Evolutionary conservation across 768 basidiomycete species (phyloP), one percentile per base, ranked within the genome.

Genomic region (Megacollybia marginata): DNA sequence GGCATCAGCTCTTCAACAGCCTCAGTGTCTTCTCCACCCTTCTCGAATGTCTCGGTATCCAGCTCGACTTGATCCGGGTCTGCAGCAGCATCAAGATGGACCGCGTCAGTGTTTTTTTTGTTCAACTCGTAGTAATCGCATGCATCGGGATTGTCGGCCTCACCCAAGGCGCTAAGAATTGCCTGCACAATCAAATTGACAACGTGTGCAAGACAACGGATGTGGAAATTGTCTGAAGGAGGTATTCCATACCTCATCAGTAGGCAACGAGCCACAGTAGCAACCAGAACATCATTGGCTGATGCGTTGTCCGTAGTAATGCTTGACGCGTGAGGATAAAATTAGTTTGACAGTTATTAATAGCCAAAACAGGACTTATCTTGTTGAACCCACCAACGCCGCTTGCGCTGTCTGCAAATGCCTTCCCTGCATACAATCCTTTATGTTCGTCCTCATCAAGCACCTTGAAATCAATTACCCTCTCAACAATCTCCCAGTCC

Each of bases 171-270:
- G n/a, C 43, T 19, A 1, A 70, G 57, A 10, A 68, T 49, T 20
- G 60, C 59, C 52, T 70, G 69, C 9, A 69, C 65, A 8, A 68
- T 60, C 18, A 71, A 62, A 43, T 70, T 70, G 38, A 68, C 56
- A 18, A 68, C 62, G 47, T 70, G 68, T 1, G 57, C 56, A 1
- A 68, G 49, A 47, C 69, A 70, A 2, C 58, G 64, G 16, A 69
- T 65, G 19, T 69, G 69, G n/a, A 59, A 56, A 38, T 66, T 58
- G 8, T 63, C 59, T 8, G 48, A 48, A 28, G 55, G 54, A 23
- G 57, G 56, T 18, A 68, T 53, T 3, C 57, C 57, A 55, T 65
- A 68, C 16, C 53, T 52, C 2, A 57, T 49, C 1, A 59, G 20
- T 9, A 65, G 52, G 33, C 52, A 43, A 6, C 52, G 54, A n/a